Evolutionary conservation across 2,329 filamentous ascomycete genomes (phyloP), one percentile per base, ranked within the genome.

Genomic region (Trichophyton simii): DNA sequence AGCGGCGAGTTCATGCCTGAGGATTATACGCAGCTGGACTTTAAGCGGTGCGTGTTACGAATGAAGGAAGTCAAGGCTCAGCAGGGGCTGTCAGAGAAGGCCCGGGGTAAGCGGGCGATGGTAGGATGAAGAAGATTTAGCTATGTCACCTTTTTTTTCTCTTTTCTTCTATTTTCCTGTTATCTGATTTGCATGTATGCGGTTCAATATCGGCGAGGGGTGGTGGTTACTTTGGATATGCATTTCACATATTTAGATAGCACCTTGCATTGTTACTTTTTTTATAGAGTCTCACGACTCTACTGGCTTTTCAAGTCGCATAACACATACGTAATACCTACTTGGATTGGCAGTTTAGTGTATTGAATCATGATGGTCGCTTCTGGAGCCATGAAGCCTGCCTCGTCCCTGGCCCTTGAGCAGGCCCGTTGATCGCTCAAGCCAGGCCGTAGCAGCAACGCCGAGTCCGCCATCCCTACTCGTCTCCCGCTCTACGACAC

Each of bases 1-100:
- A 94, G 88, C 71, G 94, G 94, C 57, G 89, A 96, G 64, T 73
- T 78, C 63, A 76, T 79, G 73, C 76, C 77, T 8, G 63, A 69
- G 5, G 71, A 76, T 60, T 73, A 75, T 50, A 63, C 63, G 11
- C 66, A 69, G 63, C 61, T 76, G 28, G 70, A 77, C 66, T 75
- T 78, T 62, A 65, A 68, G 7, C 63, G 63, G 41, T 75, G 75
- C 36, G 68, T 75, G 42, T 65, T 65, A 15, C 70, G 63, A 41
- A 76, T 75, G 67, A 72, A 67, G 57, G 67, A 68, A 15, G 61
- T 77, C 31, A 63, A 63, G 3, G 66, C 63, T 44, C 62, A 31
- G 34, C 55, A 34, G 38, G 55, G 55, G 2, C 41, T 20, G 28
- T 38, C 55, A 3, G 31, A 31, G 31, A 25, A n/a, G 8, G 31